Evolutionary conservation across 129 eudicot species (phyloP), one percentile per base, ranked within the genome.

Genomic region (Centrapalus pauciflorus): DNA sequence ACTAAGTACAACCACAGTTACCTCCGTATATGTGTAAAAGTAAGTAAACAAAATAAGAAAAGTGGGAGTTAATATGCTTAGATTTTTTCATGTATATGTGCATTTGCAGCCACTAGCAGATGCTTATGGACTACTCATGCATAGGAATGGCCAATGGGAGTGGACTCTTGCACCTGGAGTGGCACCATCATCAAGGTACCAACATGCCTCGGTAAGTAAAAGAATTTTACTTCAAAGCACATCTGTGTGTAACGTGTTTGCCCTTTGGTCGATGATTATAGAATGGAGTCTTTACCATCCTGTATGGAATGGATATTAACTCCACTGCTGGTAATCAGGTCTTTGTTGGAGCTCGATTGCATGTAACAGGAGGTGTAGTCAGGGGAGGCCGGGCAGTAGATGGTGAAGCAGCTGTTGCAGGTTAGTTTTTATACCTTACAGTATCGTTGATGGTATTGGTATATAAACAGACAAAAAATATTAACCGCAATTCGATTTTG

Each of bases 121-220:
- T 84, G 99, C 99, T 55, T 93, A 89, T 86, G 99, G 99, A 73
- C 72, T 93, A 64, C 96, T 89, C 61, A 89, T 89, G 96, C 99
- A 93, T 86, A 83, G 96, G 57, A 93, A 86, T 78, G 99, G 99
- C 33, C 92, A 85, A 67, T 93, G 99, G 99, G 96, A 93, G 68
- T 93, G 99, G 99, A 93, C 99, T 73, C 99, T 93, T 82, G 99
- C 99, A 61, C 99, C 99, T 61, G 96, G 96, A 48, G 90, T 93
- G 14, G 85, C 99, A 29, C 99, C 99, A 63, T 93, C 99, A 4
- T 82, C 95, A 43, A 88, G 99, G 67, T 93, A 93, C 80, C 96
- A 88, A 74, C 99, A 93, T 81, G 96, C 96, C 60, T 85, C 95
- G 73, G 99, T 89, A 82, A 84, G 95, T 80, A 30, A n/a, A 59